Base-by-base conservation (phyloP, 169 alveolate species). In the Plasmodium falciparum region DNA sequence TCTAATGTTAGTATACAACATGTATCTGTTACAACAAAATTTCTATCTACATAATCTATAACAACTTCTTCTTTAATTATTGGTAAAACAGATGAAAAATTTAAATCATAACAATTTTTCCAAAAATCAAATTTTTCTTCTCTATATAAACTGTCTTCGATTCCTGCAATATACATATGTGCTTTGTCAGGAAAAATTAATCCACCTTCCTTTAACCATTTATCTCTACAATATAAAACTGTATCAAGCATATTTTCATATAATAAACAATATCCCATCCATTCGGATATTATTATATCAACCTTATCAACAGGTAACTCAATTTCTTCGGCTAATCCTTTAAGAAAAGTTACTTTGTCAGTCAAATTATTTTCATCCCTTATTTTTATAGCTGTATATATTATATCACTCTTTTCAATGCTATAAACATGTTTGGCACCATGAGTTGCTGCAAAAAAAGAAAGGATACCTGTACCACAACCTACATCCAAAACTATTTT, bases 211-310 rank as follows among this genome's bases (percentile, higher is more conserved):
- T 90, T 93, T 24, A 99, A 95, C 98, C 99, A 99, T 93, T 98
- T 98, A 93, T 99, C 99, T 86, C 99, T 96, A 65, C 99, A 98
- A 93, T 83, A 97, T 56, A 98, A 73, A 20, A 98, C 99, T 45
- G 99, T 96, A 85, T 98, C 99, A 12, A 98, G 95, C 99, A 98
- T 99, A 73, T 97, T 95, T 93, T 98, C 99, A 91, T 97, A 98
- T 12, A 99, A 95, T n/a, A 98, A 94, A 91, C 98, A 97, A 89
- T 98, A 98, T 0, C 99, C 99, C 99, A 99, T 98, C 99, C 99
- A 98, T 92, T 99, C 99, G 26, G 99, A 95, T 52, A 99, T 95
- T 63, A 99, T 99, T 65, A 98, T 98, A 90, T 99, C 99, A 3
- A 99, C 99, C 70, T 97, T 93, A 56, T 97, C 97, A 2, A 97